Conservation (phyloP, 352 stramenopile genomes). For the Pythium periplocum region DNA sequence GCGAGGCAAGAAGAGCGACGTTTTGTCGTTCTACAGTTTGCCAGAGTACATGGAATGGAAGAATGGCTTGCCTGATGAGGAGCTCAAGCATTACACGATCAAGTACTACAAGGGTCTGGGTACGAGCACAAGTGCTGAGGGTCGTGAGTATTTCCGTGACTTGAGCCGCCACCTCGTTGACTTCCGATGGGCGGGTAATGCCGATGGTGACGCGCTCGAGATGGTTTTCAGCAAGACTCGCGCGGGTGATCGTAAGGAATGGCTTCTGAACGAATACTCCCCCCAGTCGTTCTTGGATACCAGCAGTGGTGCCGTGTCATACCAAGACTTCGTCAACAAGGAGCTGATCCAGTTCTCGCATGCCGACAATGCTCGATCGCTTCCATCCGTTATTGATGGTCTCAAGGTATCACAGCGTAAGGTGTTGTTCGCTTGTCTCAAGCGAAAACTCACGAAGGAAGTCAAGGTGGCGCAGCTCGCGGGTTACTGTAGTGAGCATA, state of each 20-base stretch:
- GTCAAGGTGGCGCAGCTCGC: slow-evolving; percentile 99
- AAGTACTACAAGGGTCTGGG: slow-evolving; percentile 99
- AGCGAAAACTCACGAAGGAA: slow-evolving; percentile 97
- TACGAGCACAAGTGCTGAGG: slow-evolving; percentile 95
- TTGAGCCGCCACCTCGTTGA: slow-evolving; percentile 93
- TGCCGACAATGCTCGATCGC: slow-evolving; percentile 94
- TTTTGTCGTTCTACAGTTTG: slow-evolving; percentile 95
- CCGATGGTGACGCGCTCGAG: slow-evolving; percentile 93
- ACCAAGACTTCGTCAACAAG: slow-evolving; percentile 97
- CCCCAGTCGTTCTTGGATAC: slow-evolving; percentile 94
- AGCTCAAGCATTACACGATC: slow-evolving; percentile 91
- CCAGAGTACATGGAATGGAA: slow-evolving; percentile 97
- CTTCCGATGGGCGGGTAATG: slow-evolving; percentile 66
- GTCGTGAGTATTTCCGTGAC: slow-evolving; percentile 98
- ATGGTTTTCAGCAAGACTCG: slow-evolving; percentile 99
- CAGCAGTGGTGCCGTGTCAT: slow-evolving; percentile 83
- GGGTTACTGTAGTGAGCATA: slow-evolving; percentile 96
- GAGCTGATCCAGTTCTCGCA: slow-evolving; percentile 99
- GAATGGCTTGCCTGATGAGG: slow-evolving; percentile 32
- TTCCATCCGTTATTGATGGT: slow-evolving; percentile 95
- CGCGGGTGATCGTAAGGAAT: slow-evolving; percentile 95
- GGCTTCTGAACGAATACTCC: slow-evolving; percentile 89
- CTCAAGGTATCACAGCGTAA: slow-evolving; percentile 98
- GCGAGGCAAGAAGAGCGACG: slow-evolving; percentile 64
- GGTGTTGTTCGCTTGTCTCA: slow-evolving; percentile 97